Conservation (phyloP, 164 flowering plant genomes). For the Piper betle region DNA sequence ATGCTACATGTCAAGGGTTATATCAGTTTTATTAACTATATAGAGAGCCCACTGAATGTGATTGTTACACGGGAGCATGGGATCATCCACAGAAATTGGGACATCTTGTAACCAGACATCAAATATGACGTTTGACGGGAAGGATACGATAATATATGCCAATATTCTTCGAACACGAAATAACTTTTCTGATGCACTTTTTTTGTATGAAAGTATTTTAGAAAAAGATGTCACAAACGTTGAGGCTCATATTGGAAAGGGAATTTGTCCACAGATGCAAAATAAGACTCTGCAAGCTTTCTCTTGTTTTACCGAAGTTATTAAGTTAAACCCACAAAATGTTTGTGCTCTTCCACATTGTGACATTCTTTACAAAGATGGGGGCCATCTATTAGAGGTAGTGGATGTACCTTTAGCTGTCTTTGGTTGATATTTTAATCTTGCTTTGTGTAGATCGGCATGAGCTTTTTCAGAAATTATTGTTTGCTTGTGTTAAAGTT, state of each 20-base stretch:
- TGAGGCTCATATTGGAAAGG: constrained; percentile 92
- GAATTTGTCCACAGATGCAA: constrained; percentile 95
- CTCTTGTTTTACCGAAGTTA: constrained; percentile 82
- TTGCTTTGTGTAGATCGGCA: too few relatives aligned
- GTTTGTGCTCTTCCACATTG: constrained; percentile 90
- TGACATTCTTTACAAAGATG: constrained; percentile 92
- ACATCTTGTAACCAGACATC: constrained; percentile 18
- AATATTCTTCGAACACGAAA: constrained; percentile 87
- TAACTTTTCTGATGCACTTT: constrained; percentile 86
- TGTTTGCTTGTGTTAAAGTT: too few relatives aligned
- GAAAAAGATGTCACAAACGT: constrained; percentile 62
- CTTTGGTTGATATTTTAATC: neutral
- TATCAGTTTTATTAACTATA: constrained; percentile 26
- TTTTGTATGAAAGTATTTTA: constrained; percentile 52
- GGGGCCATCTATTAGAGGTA: constrained; percentile 85
- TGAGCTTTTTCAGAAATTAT: too few relatives aligned
- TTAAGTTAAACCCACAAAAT: constrained; percentile 78
- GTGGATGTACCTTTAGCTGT: constrained; percentile 54
- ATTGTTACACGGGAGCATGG: constrained; percentile 31
- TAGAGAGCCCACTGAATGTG: constrained; percentile 24
- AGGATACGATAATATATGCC: constrained; percentile 79
- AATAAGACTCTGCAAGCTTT: constrained; percentile 64
- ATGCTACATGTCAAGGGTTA: constrained; percentile 38
- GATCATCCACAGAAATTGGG: constrained; percentile 23
- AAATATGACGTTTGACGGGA: constrained; percentile 47